Base-by-base conservation (phyloP, 1,139 yeast species). In the Diutina mesorugosa region DNA sequence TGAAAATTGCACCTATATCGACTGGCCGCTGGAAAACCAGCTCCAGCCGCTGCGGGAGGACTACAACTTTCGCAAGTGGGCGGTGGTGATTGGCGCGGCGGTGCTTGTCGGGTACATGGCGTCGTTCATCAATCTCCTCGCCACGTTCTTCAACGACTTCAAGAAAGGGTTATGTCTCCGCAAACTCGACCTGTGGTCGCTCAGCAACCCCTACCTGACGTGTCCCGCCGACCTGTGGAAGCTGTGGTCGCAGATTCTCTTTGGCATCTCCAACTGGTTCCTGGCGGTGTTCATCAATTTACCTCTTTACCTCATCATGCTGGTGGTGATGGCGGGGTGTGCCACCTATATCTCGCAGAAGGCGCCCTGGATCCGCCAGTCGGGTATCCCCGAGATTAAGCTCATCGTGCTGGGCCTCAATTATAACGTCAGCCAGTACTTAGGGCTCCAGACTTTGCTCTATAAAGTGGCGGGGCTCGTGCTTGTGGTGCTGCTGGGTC, bases 401-500 rank as follows among this genome's bases (percentile, higher is more conserved):
- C 71, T 82, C 56, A 78, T 84, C 41, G 73, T 85, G n/a, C 78
- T 83, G 2, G 91, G 90, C 3, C 73, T 78, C 63, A 76, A 77
- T 56, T 54, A 54, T 21, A 62, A 67, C 48, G 58, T 73, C 21
- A 64, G 71, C 12, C 71, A 70, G 7, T 81, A 83, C 60, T 68
- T 86, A 56, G 79, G 83, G 2, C 59, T 73, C 9, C 65, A 65
- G 26, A 76, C 85, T 1, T 70, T 85, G 16, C 47, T 77, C 1
- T 70, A 73, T 59, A 85, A 85, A 63, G 71, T 77, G 2, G 55
- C 73, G 3, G 86, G 90, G 29, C 69, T 87, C 59, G 70, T 84
- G 46, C 70, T 86, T 55, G 85, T 84, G 47, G 87, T 89, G 14
- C 84, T 95, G 28, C 82, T 95, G 1, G 97, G 97, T 0, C 67